Conservation (phyloP, 2,329 filamentous ascomycete genomes). For the Aschersonia sp. region DNA sequence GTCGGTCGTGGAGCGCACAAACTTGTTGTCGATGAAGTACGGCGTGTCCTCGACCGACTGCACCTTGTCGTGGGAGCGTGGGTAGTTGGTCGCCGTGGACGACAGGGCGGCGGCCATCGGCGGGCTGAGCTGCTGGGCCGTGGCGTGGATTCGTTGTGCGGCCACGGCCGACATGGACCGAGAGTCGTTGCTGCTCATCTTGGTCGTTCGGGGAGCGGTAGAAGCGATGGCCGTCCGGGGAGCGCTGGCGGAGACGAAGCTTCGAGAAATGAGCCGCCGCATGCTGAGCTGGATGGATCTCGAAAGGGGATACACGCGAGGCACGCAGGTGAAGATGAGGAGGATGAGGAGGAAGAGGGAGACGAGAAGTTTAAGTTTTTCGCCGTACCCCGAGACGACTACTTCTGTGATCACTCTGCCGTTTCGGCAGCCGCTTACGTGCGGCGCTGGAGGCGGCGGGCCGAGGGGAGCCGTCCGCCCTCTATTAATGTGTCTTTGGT, state of each 20-base stretch:
- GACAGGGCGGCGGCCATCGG: conserved; percentile 25
- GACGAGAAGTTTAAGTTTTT: too few relatives aligned
- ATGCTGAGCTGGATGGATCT: conserved; percentile 16
- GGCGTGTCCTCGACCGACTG: conserved; percentile 54
- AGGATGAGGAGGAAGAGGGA: too few relatives aligned
- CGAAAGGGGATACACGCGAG: not conserved
- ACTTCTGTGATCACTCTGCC: too few relatives aligned
- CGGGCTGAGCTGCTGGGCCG: conserved; percentile 38
- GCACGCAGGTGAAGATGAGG: not conserved
- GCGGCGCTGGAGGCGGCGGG: not conserved
- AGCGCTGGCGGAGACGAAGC: conserved; percentile 18
- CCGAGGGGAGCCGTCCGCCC: not conserved
- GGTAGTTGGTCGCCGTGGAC: conserved; percentile 47
- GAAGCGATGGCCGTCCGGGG: conserved; percentile 9
- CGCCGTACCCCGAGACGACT: too few relatives aligned
- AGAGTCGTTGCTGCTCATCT: conserved; percentile 18
- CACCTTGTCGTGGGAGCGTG: conserved; percentile 59
- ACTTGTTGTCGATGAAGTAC: conserved; percentile 73
- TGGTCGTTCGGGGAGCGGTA: conserved; percentile 6
- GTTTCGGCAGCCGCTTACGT: not conserved
- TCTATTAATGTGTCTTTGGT: not conserved
- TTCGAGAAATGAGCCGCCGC: conserved; percentile 30
- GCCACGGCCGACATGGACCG: conserved; percentile 19
- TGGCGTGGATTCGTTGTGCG: conserved; percentile 41
- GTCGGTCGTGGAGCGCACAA: conserved; percentile 51